phyloP scores from a whole-genome alignment of 129 eudicot genomes.

The Mikania micrantha region DNA sequence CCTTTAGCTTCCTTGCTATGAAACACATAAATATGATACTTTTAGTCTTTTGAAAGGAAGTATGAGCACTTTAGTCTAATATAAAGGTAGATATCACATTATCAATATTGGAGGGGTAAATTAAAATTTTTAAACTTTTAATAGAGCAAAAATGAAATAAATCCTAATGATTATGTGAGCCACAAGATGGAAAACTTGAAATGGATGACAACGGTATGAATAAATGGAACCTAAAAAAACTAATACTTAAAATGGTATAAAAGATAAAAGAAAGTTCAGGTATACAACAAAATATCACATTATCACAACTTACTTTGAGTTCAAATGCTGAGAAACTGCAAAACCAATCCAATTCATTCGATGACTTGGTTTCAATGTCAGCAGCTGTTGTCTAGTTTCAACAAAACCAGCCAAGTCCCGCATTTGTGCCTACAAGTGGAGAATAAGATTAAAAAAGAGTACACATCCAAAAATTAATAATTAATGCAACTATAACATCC shows the following conservation, averaged over 20 bases:
- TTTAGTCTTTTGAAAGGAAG: not conserved
- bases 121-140: not conserved
- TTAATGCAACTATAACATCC: not conserved
- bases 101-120: not conserved
- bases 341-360: slow-evolving; percentile 99
- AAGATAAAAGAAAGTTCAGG: not conserved
- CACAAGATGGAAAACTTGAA: not conserved
- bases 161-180: not conserved
- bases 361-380: slow-evolving; percentile 90
- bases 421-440: slow-evolving; percentile 77
- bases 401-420: slow-evolving; percentile 95
- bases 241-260: not conserved
- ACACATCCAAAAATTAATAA: not conserved
- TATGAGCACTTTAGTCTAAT: not conserved
- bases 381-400: slow-evolving; percentile 90
- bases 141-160: not conserved
- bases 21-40: not conserved
- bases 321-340: slow-evolving; percentile 91
- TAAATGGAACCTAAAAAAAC: not conserved
- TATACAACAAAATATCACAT: not conserved
- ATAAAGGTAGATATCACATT: not conserved
- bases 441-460: not conserved
- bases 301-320: slow-evolving; percentile 56
- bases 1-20: not conserved
- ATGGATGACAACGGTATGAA: not conserved